Percentiles rank a stretch among this genome's conserved stretches.
Evolutionary conservation across 1,284 basidiomycete genomes (phyloP).

Genomic region (Apiotrichum gamsii): DNA sequence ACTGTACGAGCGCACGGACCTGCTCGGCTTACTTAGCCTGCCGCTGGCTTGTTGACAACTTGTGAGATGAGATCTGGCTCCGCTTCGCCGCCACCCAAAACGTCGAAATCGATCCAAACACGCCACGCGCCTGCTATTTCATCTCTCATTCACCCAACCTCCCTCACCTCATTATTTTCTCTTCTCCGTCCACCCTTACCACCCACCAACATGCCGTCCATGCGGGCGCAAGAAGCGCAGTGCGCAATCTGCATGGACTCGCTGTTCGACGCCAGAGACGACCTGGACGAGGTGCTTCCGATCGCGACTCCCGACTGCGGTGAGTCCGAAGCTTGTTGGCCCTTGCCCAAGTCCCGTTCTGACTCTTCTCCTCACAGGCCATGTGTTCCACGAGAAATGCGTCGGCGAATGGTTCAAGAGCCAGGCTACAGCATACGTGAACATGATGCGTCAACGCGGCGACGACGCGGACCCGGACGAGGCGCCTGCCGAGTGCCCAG

Average conservation of each 20-base stretch:
- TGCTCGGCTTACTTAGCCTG: too few species aligned
- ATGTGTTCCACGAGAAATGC: constrained; percentile 41
- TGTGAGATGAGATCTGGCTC: too few species aligned
- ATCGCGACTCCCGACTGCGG: constrained; percentile 38
- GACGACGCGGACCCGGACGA: too few species aligned
- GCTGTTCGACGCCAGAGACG: constrained; percentile 33
- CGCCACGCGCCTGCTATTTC: constrained; percentile 9
- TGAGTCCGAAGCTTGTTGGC: constrained; percentile 15
- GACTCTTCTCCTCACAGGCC: constrained; percentile 30
- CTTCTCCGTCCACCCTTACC: neutral
- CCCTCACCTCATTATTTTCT: neutral
- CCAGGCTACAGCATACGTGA: too few species aligned
- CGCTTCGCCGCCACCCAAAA: too few species aligned
- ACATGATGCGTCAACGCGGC: too few species aligned
- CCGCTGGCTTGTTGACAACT: too few species aligned
- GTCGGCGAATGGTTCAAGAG: constrained; percentile 31
- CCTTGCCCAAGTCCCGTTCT: neutral
- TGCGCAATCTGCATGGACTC: constrained; percentile 41
- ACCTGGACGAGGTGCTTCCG: constrained; percentile 32
- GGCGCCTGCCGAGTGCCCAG: constrained; percentile 34
- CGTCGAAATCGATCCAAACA: too few species aligned
- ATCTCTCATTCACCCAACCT: neutral
- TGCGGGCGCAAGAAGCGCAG: constrained; percentile 19
- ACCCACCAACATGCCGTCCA: neutral
- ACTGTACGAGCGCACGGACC: too few species aligned